Conservation (phyloP, 148 eudicot genomes). For the Drosera capensis region DNA sequence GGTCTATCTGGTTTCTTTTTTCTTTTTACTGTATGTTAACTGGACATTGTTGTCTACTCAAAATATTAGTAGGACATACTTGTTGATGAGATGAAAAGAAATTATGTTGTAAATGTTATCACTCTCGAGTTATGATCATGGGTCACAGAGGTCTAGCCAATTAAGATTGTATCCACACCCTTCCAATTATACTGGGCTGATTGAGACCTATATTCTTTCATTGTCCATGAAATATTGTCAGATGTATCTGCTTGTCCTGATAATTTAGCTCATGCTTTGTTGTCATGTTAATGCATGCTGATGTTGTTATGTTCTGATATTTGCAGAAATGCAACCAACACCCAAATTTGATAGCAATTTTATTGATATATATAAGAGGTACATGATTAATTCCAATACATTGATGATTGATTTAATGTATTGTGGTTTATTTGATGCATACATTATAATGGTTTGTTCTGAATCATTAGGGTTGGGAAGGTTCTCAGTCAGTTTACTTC, state of each 20-base stretch:
- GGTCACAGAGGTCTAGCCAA: too few species aligned
- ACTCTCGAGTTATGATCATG: too few species aligned
- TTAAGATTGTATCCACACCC: too few species aligned
- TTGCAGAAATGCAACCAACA: constrained; percentile 27
- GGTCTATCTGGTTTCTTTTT: neutral
- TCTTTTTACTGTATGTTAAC: too few species aligned
- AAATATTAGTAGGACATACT: too few species aligned
- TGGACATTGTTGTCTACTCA: neutral
- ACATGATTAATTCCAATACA: constrained; percentile 12
- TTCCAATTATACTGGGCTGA: too few species aligned
- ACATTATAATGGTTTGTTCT: neutral
- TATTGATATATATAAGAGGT: constrained; percentile 74
- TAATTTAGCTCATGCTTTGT: constrained; percentile 2
- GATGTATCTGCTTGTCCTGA: neutral
- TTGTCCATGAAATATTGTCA: too few species aligned
- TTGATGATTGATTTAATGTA: neutral
- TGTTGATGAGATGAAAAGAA: too few species aligned
- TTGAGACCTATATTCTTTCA: too few species aligned
- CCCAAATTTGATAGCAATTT: constrained; percentile 48
- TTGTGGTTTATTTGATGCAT: neutral
- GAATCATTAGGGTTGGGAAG: constrained; percentile 53
- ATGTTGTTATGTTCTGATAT: constrained; percentile 3
- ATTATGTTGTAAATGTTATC: too few species aligned
- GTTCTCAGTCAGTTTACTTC: constrained; percentile 55
- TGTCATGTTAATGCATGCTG: neutral